A percentile compares a stretch with the other conserved stretches of the same genome.
Conservation (phyloP, 495 filamentous ascomycete species). For the Coniosporium apollinis region DNA sequence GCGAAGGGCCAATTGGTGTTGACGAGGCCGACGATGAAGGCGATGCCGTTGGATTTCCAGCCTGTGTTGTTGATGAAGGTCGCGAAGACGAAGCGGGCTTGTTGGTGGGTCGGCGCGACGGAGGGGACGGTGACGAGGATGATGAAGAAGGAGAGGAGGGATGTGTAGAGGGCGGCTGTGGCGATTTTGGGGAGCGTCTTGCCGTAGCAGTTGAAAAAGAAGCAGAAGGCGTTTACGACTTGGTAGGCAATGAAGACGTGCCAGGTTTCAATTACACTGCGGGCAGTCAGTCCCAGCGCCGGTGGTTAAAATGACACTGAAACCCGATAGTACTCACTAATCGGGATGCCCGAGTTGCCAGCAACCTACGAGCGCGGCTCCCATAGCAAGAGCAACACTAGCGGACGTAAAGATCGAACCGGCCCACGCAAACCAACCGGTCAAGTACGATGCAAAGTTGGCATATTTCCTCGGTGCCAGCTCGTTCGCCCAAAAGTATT, state of each 20-base stretch:
- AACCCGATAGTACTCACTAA: constrained; percentile 26
- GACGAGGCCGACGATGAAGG: constrained; percentile 48
- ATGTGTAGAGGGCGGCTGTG: constrained; percentile 32
- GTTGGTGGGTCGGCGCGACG: constrained; percentile 35
- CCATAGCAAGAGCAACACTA: constrained; percentile 38
- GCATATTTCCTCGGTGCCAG: constrained; percentile 37
- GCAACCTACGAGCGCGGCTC: constrained; percentile 35
- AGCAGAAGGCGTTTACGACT: constrained; percentile 37
- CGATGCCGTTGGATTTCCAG: constrained; percentile 40
- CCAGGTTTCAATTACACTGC: constrained; percentile 36
- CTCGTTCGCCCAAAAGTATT: constrained; percentile 46
- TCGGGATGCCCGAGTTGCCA: constrained; percentile 41
- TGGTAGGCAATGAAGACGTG: constrained; percentile 34
- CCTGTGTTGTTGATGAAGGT: constrained; percentile 46
- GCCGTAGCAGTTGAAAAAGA: constrained; percentile 43
- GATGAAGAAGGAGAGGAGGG: constrained; percentile 36
- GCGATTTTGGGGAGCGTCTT: constrained; percentile 33
- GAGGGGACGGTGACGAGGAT: constrained; percentile 40
- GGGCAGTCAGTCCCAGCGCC: background rate
- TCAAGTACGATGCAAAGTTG: constrained; percentile 37
- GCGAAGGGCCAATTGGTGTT: constrained; percentile 46
- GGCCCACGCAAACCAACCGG: constrained; percentile 42
- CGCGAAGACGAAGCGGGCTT: constrained; percentile 42
- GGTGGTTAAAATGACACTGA: background rate
- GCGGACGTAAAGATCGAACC: constrained; percentile 41